Evolutionary conservation across 139 green algal species (phyloP), one percentile per base, ranked within the genome.

Genomic region (Mesotaenium endlicherianum): DNA sequence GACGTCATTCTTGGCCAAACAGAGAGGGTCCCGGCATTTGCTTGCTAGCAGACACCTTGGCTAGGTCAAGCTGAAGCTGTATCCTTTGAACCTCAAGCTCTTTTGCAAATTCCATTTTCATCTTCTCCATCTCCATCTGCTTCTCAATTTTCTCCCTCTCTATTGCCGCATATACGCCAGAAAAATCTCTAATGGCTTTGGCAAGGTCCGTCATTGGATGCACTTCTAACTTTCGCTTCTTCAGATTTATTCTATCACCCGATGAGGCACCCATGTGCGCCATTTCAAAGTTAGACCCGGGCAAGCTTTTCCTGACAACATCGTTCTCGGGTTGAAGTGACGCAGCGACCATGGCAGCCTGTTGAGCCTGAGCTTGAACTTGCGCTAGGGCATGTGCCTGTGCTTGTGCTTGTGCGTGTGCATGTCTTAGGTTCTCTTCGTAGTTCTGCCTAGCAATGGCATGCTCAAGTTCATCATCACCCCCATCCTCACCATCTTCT

Each of bases 11-110:
- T n/a, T n/a, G n/a, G n/a, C n/a, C n/a, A n/a, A n/a, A n/a, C n/a
- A n/a, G n/a, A n/a, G n/a, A n/a, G n/a, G n/a, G n/a, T n/a, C n/a
- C n/a, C n/a, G n/a, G n/a, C n/a, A n/a, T n/a, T n/a, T n/a, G n/a
- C n/a, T n/a, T n/a, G n/a, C n/a, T n/a, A n/a, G n/a, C n/a, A n/a
- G n/a, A n/a, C n/a, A 81, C 41, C 74, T 49, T 41, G 1, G 74
- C 74, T 43, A 81, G 31, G 0, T 81, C 74, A 6, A 81, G 74
- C 74, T 81, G 74, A 40, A 81, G 26, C 45, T 81, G 44, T 42
- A 81, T 81, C 26, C 74, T 40, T 11, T 70, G 74, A 20, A 81
- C 26, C 2, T 81, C 74, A n/a, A 81, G n/a, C 44, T 81, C 74
- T 20, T 49, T 70, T 8, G 38, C 47, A 70, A 81, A 81, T 41